phyloP scores from a whole-genome alignment of 352 stramenopile species.

The Phytophthora pini region DNA sequence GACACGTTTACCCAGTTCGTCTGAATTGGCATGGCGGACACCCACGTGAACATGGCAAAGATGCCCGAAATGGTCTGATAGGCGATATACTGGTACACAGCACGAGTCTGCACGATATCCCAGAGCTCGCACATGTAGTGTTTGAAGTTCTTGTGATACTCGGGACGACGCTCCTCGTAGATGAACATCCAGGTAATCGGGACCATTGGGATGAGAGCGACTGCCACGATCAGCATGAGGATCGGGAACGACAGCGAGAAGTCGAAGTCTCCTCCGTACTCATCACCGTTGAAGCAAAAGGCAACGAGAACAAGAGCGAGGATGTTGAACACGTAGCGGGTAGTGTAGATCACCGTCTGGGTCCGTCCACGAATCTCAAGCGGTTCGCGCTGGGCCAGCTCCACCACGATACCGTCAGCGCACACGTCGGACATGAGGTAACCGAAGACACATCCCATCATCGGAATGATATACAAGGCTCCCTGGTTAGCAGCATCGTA shows the following conservation, averaged over 20 bases:
- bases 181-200: constrained; percentile 55
- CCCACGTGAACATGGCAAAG: constrained; percentile 48
- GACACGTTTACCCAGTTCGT: constrained; percentile 52
- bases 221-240: constrained; percentile 50
- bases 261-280: constrained; percentile 56
- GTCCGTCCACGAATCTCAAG: constrained; percentile 48
- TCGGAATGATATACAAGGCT: constrained; percentile 49
- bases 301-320: constrained; percentile 48
- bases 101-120: constrained; percentile 54
- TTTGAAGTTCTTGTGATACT: constrained; percentile 41
- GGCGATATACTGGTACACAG: constrained; percentile 59
- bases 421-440: constrained; percentile 60
- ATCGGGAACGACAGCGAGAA: constrained; percentile 53
- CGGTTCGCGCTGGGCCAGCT: constrained; percentile 57
- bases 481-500: constrained; percentile 41
- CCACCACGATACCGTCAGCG: constrained; percentile 57
- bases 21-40: constrained; percentile 49
- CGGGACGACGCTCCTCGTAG: constrained; percentile 37
- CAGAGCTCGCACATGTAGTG: constrained; percentile 58
- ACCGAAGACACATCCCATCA: constrained; percentile 52
- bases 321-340: constrained; percentile 43
- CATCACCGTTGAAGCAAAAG: constrained; percentile 56
- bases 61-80: constrained; percentile 52
- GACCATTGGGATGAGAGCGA: constrained; percentile 37
- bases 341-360: constrained; percentile 62